Evolutionary conservation across 2,329 filamentous ascomycete genomes (phyloP).

Genomic region (Pyrenophora seminiperda): DNA sequence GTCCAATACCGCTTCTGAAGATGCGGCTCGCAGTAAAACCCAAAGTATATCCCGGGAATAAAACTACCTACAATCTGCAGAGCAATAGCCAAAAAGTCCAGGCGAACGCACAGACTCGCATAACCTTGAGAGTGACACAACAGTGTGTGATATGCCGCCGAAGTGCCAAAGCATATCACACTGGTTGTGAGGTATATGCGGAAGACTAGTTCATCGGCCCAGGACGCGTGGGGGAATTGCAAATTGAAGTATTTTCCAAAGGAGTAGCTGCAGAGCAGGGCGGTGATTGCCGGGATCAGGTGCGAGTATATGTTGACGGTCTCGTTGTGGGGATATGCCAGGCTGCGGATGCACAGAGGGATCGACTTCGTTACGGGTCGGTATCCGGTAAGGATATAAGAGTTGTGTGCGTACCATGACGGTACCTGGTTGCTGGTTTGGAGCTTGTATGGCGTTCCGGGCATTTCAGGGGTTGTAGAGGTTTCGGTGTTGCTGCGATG

Average conservation of each 20-base stretch:
- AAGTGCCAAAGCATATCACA: slow-evolving; percentile 48
- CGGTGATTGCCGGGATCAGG: slow-evolving; percentile 49
- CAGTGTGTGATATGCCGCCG: slow-evolving; percentile 77
- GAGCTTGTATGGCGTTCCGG: background rate
- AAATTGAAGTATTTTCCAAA: slow-evolving; percentile 15
- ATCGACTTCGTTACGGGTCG: slow-evolving; percentile 65
- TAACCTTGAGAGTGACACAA: slow-evolving; percentile 79
- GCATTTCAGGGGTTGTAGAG: too few relatives aligned
- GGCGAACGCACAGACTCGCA: slow-evolving; percentile 79
- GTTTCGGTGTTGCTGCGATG: too few relatives aligned
- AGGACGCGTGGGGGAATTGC: slow-evolving; percentile 15
- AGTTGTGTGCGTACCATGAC: slow-evolving; percentile 9
- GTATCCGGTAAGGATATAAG: slow-evolving; percentile 63
- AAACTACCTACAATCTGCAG: slow-evolving; percentile 86
- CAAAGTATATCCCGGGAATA: slow-evolving; percentile 72
- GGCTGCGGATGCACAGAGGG: slow-evolving; percentile 58
- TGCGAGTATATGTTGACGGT: slow-evolving; percentile 72
- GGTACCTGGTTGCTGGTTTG: slow-evolving; percentile 1
- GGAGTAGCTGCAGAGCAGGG: slow-evolving; percentile 14
- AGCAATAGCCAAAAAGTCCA: slow-evolving; percentile 92
- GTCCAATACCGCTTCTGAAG: slow-evolving; percentile 49
- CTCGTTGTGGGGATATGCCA: slow-evolving; percentile 67
- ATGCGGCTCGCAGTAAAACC: slow-evolving; percentile 50
- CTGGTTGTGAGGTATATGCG: slow-evolving; percentile 35
- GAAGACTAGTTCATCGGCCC: slow-evolving; percentile 29